phyloP scores from a whole-genome alignment of 768 basidiomycete species.

The Suillus placidus region DNA sequence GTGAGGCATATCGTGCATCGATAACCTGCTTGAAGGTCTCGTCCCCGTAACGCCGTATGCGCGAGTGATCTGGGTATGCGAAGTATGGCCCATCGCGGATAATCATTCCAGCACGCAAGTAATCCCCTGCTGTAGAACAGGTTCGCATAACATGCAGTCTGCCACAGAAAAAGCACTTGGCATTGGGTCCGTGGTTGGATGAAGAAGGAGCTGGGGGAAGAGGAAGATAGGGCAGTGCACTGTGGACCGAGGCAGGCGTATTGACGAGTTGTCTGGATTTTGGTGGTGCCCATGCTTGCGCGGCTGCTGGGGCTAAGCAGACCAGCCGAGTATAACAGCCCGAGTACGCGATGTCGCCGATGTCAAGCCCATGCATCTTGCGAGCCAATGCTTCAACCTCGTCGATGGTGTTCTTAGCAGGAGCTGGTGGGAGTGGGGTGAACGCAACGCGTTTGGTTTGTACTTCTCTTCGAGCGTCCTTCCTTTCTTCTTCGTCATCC shows the following conservation, averaged over 20 bases:
- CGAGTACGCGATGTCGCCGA: rapidly evolving
- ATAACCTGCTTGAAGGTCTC: neutral
- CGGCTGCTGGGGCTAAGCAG: neutral
- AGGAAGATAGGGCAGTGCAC: neutral
- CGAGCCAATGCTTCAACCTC: neutral
- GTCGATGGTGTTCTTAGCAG: neutral
- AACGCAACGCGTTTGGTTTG: neutral
- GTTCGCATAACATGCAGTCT: rapidly evolving
- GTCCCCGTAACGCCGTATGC: too few species aligned
- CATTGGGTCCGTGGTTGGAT: neutral
- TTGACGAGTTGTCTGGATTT: neutral
- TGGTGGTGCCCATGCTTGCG: neutral
- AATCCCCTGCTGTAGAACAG: neutral
- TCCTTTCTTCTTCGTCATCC: neutral
- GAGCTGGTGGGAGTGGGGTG: neutral
- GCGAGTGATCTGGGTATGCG: too few species aligned
- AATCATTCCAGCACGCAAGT: too few species aligned
- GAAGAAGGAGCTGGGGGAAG: neutral
- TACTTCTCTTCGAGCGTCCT: neutral
- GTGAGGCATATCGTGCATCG: neutral
- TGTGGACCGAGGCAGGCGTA: too few species aligned
- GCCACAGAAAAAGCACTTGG: neutral
- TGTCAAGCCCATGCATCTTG: neutral
- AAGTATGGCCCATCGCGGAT: too few species aligned
- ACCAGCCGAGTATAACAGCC: neutral